Base-by-base conservation (phyloP, 768 basidiomycete species). In the Tulasnella sp. region DNA sequence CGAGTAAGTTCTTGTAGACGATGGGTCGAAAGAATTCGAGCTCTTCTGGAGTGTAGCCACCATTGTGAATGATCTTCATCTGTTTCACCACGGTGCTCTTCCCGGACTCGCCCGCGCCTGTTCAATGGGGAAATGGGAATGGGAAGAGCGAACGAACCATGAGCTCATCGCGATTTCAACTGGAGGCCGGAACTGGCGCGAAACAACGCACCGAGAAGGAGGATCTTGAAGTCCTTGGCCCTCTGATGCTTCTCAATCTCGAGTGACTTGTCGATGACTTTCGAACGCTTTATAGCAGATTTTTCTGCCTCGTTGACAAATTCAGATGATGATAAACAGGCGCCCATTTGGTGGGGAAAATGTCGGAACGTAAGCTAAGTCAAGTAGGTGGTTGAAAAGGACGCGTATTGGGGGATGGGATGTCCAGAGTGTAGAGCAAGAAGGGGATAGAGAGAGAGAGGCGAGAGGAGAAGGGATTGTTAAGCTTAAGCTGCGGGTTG, bases 51-150 rank as follows among this genome's bases (percentile, higher is more conserved):
- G 84, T 80, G 73, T 92, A 98, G 11, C 94, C 94, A 63, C 85
- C 83, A 70, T 95, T 88, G 70, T 98, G 88, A 51, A 97, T 93
- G 60, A 97, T 94, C 78, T 95, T 96, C 93, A 98, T 96, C 72
- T 98, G 94, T 70, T 98, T 97, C 34, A 96, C 92, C 64, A 98
- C 91, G 0, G 94, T 98, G 3, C 83, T 85, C 73, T 97, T 97
- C 4, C 94, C 95, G 0, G 87, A 89, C 75, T 95, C 92, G 66
- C 94, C 91, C 13, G 92, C 93, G 58, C 94, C 93, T 94, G 26
- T 45, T 19, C 10, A 9, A 2, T 19, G 17, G 19, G 43, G 23
- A 1, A 2, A 19, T 21, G 44, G 17, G 21, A 54, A 60, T 26
- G 19, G 15, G 50, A 51, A 30, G 41, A 24, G 17, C 61, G 13